Evolutionary conservation across 371 early-diverging fungal genomes (phyloP), one percentile per base, ranked within the genome.

Genomic region (Saksenaea oblongispora): DNA sequence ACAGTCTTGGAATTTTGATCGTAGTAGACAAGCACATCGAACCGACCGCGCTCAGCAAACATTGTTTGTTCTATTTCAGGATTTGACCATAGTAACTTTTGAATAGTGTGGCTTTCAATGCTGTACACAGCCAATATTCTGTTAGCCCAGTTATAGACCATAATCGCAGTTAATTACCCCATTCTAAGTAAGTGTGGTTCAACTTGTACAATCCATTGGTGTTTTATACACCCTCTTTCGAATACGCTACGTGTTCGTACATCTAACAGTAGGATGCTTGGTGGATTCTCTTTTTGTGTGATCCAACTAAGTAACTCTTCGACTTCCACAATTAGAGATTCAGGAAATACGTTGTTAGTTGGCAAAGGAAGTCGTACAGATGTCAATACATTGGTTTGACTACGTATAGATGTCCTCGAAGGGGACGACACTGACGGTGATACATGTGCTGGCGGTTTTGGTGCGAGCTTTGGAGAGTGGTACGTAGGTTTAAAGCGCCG

Each of bases 11-110:
- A 83, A 28, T 58, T 66, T 56, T 87, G 86, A 64, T 92, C 92
- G 55, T 88, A 84, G 59, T 85, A 85, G 5, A 95, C 82, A 14
- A 95, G 74, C 8, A 91, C 53, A 59, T 92, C 90, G 61, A 88
- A 91, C 7, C 72, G 68, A 54, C 80, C 62, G 17, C 91, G 84
- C 22, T 73, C 72, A 4, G 75, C 63, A 72, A 95, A 95, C 51
- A 87, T 64, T 7, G 42, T 59, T 26, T 74, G 80, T 61, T 87
- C 85, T 24, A 70, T 58, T 14, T 72, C 63, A 0, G 77, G 76
- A 56, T 73, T 68, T 59, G 76, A 57, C 55, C 73, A 59, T 65
- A 82, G 41, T 35, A 76, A 67, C 24, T 69, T 28, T 60, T 79
- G 72, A 47, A 84, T 66, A 42, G 73, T 66, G n/a, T 58, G 44